Percentiles rank a stretch among this genome's conserved stretches.
These are phyloP conservation scores for Epithele typhae DNA, from an alignment of 768 basidiomycete genomes.

Conservation along the genomic window DNA sequence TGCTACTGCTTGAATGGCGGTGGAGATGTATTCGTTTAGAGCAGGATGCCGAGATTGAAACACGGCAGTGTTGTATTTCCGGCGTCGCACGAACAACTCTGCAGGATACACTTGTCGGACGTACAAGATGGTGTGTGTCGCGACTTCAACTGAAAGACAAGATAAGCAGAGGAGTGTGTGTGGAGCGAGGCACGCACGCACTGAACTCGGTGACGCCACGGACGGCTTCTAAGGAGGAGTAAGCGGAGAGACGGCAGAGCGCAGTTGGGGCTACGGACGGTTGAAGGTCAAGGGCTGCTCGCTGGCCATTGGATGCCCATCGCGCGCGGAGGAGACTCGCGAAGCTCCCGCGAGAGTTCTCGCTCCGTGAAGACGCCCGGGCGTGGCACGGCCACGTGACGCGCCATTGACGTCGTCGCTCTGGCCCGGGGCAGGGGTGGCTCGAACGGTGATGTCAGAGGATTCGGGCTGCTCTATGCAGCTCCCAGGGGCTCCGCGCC, in stretches of 20 bases:
- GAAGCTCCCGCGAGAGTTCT: no score
- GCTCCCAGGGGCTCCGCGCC: neutral
- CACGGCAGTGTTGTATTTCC: constrained; percentile 88
- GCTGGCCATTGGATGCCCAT: constrained; percentile 9
- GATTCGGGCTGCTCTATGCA: no score
- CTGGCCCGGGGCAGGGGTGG: neutral
- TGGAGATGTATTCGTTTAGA: constrained; percentile 86
- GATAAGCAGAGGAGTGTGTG: neutral
- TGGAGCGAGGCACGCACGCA: constrained; percentile 34
- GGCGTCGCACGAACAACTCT: constrained; percentile 80
- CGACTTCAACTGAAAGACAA: constrained; percentile 73
- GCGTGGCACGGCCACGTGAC: constrained; percentile 11
- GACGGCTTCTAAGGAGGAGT: constrained; percentile 45
- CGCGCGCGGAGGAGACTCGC: no score
- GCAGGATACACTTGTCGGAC: constrained; percentile 88
- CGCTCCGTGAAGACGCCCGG: no score
- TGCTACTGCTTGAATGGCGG: constrained; percentile 74
- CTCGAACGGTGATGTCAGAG: constrained; percentile 8
- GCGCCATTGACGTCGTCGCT: neutral
- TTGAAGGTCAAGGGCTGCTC: constrained; percentile 27
- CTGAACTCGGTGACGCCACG: constrained; percentile 70
- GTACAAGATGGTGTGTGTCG: constrained; percentile 89
- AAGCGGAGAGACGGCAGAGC: neutral
- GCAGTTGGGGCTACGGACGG: constrained; percentile 20
- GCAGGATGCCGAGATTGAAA: constrained; percentile 92